A percentile compares a stretch with the other conserved stretches of the same genome.
Evolutionary conservation across 495 filamentous ascomycete genomes (phyloP).

Genomic region (Aspergillus cavernicola): DNA sequence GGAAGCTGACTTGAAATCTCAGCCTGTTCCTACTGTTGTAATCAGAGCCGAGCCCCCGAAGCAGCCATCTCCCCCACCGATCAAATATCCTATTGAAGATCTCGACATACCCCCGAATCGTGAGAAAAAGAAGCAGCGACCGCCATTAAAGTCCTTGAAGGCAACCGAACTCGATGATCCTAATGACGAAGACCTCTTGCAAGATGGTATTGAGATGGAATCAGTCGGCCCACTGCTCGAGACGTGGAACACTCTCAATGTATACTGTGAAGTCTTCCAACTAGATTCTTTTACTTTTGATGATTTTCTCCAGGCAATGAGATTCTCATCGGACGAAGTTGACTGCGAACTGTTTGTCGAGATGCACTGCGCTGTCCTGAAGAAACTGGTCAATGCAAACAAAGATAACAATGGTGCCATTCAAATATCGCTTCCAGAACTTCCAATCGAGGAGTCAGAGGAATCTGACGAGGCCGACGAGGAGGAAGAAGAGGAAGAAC

Average conservation of each 20-base stretch:
- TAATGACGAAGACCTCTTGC: constrained; percentile 36
- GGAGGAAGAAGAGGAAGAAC: constrained; percentile 54
- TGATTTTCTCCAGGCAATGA: constrained; percentile 87
- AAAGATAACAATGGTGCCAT: constrained; percentile 70
- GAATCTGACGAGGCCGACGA: constrained; percentile 36
- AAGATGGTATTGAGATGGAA: constrained; percentile 68
- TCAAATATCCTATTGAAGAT: constrained; percentile 96
- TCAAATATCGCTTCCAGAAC: constrained; percentile 72
- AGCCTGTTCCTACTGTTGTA: constrained; percentile 27
- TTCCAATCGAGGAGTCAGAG: constrained; percentile 62
- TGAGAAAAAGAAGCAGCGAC: constrained; percentile 56
- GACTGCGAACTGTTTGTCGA: constrained; percentile 88
- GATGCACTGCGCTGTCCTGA: constrained; percentile 86
- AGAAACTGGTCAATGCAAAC: constrained; percentile 74
- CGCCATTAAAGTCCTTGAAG: constrained; percentile 72
- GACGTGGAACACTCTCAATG: constrained; percentile 93
- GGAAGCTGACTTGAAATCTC: constrained; percentile 37
- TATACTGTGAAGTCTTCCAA: constrained; percentile 88
- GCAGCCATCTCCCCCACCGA: constrained; percentile 68
- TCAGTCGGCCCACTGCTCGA: constrained; percentile 79
- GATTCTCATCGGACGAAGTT: constrained; percentile 68
- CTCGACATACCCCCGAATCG: constrained; percentile 65
- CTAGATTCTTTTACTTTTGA: constrained; percentile 98
- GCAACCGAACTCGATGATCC: constrained; percentile 47
- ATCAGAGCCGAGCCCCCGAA: constrained; percentile 37